phyloP scores from a whole-genome alignment of 352 stramenopile species.

The Thalassiosira allenii region DNA sequence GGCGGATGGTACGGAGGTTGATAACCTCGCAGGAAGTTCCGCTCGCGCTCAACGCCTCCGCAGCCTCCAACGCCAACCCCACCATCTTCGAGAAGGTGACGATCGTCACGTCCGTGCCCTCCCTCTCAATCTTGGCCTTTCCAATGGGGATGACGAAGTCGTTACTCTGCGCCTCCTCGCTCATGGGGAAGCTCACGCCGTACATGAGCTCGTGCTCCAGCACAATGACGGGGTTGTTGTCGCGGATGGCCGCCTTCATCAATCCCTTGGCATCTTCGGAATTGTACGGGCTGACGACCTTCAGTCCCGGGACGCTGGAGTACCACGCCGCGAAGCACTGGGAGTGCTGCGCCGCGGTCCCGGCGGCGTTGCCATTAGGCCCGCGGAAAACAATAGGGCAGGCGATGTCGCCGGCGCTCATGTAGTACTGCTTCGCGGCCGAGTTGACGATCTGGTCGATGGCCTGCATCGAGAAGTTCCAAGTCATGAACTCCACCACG shows the following conservation, averaged over 20 bases:
- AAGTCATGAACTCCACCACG: slow-evolving; percentile 99
- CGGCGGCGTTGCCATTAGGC: slow-evolving; percentile 97
- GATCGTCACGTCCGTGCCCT: slow-evolving; percentile 97
- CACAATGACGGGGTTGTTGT: slow-evolving; percentile 99
- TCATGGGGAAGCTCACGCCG: slow-evolving; percentile 96
- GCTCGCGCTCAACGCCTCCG: slow-evolving; percentile 92
- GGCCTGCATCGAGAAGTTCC: slow-evolving; percentile 99
- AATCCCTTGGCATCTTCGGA: slow-evolving; percentile 98
- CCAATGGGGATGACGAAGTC: slow-evolving; percentile 98
- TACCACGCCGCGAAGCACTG: slow-evolving; percentile 99
- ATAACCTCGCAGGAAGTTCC: slow-evolving; percentile 97
- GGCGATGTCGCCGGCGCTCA: slow-evolving; percentile 97
- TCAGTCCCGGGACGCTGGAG: slow-evolving; percentile 95
- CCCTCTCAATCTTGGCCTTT: slow-evolving; percentile 98
- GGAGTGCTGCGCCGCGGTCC: slow-evolving; percentile 98
- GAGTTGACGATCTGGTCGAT: slow-evolving; percentile 99
- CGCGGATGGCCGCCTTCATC: slow-evolving; percentile 98
- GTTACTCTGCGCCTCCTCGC: slow-evolving; percentile 94
- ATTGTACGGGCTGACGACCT: slow-evolving; percentile 97
- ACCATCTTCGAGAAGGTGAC: slow-evolving; percentile 98
- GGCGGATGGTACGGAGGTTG: slow-evolving; percentile 93
- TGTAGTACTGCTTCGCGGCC: slow-evolving; percentile 99
- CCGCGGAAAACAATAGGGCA: slow-evolving; percentile 99
- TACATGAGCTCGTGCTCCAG: slow-evolving; percentile 99
- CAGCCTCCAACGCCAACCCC: slow-evolving; percentile 95